These are phyloP conservation scores for Russula sp. DNA, from an alignment of 768 basidiomycete species.

Conservation along the genomic window DNA sequence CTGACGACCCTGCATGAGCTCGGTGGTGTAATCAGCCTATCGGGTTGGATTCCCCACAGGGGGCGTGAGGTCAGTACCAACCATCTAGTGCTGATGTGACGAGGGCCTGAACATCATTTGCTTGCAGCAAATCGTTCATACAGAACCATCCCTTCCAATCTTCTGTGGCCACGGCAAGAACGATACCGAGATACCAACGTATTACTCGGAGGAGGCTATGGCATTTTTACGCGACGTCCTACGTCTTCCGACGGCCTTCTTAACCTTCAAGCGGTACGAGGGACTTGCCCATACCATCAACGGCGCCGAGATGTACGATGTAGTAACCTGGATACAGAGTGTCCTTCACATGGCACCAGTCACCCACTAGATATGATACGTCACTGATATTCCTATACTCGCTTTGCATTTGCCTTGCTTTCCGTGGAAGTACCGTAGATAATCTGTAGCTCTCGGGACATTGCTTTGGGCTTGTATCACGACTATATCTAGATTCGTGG, in stretches of 20 bases:
- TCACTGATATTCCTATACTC: background rate
- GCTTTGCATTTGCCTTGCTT: background rate
- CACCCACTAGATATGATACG: background rate
- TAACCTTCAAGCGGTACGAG: slow-evolving; percentile 31
- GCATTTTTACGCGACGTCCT: slow-evolving; percentile 32
- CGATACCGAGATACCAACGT: slow-evolving; percentile 36
- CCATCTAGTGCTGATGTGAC: background rate
- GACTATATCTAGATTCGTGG: background rate
- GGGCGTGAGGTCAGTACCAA: slow-evolving; percentile 31
- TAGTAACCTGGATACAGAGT: slow-evolving; percentile 30
- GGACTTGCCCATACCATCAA: slow-evolving; percentile 34
- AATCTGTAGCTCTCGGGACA: background rate
- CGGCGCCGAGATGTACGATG: slow-evolving; percentile 33
- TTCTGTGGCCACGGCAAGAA: slow-evolving; percentile 40
- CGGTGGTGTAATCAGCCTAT: slow-evolving; percentile 40
- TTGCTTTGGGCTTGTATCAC: background rate
- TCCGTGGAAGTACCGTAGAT: background rate
- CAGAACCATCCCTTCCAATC: slow-evolving; percentile 34
- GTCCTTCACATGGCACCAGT: slow-evolving; percentile 11
- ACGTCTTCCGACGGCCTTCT: slow-evolving; percentile 23
- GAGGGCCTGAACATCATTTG: background rate
- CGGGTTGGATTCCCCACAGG: slow-evolving; percentile 41
- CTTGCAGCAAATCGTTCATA: slow-evolving; percentile 31
- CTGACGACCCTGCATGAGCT: slow-evolving; percentile 39
- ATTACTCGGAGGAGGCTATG: slow-evolving; percentile 32